Evolutionary conservation across 1,139 yeast species (phyloP), one percentile per base, ranked within the genome.

Genomic region (Yamadazyma spencermartinsiae): DNA sequence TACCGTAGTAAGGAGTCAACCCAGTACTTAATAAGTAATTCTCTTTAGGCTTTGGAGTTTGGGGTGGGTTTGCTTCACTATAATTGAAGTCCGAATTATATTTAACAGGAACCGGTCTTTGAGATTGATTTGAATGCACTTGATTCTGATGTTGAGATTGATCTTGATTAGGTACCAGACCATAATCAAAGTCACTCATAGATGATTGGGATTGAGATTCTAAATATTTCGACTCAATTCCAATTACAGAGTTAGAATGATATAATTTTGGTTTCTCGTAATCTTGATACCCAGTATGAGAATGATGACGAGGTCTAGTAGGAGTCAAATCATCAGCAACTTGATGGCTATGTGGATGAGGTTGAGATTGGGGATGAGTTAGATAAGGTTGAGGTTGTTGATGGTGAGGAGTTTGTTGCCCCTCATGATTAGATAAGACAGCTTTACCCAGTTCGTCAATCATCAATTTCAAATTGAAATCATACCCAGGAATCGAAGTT

Each of bases 251-350:
- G 38, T 61, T 58, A 5, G 65, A 45, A 42, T 62, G 68, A 18
- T 53, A 46, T 35, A 61, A 52, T 28, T 41, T 46, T 3, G 65
- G 61, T 33, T 55, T 58, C 12, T 20, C 38, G 12, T 19, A 18
- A 3, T 12, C 15, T 18, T 58, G 16, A 30, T 18, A 19, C 9
- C 20, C 33, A n/a, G 21, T 19, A 7, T 19, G 23, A 13, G 97
- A 90, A 55, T 89, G 96, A 2, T 72, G 97, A 16, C 31, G 31
- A 28, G 31, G 45, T 44, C 63, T 16, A 98, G 98, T 21, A 97
- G 98, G 0, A 68, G 75, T 39, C 92, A 90, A 54, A 65, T 76
- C 1, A 80, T 90, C 31, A 66, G 72, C 31, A 98, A 90, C 56
- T 30, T 18, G 24, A 19, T 30, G 18, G 26, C 27, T 4, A 37